Percentiles rank a stretch among this genome's conserved stretches.
Conservation (phyloP, 768 basidiomycete genomes). For the Tubosaeta sp. region DNA sequence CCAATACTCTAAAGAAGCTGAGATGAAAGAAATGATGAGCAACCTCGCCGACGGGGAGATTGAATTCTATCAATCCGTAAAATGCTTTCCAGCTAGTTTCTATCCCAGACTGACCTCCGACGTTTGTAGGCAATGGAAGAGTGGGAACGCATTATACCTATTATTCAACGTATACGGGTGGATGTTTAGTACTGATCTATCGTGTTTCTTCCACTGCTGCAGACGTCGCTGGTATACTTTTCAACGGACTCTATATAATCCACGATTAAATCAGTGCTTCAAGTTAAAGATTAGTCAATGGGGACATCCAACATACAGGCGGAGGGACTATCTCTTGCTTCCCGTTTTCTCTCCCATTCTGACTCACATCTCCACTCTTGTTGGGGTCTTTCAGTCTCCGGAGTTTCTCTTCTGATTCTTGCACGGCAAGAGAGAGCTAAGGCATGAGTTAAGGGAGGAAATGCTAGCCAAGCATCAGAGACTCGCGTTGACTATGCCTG, state of each 20-base stretch:
- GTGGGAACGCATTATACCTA: conserved; percentile 92
- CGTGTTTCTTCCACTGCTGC: conserved; percentile 15
- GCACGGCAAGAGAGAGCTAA: conserved; percentile 71
- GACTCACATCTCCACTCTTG: conserved; percentile 1
- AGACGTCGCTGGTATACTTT: conserved; percentile 5
- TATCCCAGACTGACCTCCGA: conserved; percentile 4
- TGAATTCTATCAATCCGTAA: conserved; percentile 85
- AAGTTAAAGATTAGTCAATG: conserved; percentile 1
- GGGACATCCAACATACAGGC: background rate
- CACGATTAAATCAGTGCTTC: conserved; percentile 4
- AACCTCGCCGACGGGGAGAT: conserved; percentile 93
- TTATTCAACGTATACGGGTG: conserved; percentile 91
- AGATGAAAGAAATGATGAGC: conserved; percentile 95
- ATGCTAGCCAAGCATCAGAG: background rate
- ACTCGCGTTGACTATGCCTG: conserved; percentile 74
- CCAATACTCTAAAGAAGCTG: conserved; percentile 84
- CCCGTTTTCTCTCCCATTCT: conserved; percentile 11
- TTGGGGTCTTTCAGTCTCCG: conserved; percentile 11
- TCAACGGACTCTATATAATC: conserved; percentile 7
- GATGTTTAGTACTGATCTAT: conserved; percentile 56
- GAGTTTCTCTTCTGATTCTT: conserved; percentile 75
- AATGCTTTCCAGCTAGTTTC: conserved; percentile 12
- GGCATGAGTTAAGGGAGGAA: conserved; percentile 4
- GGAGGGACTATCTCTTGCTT: background rate
- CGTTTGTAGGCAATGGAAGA: conserved; percentile 82